A percentile compares a stretch with the other conserved stretches of the same genome.
Evolutionary conservation across 768 basidiomycete species (phyloP).

Genomic region (Boletus vermiculosoides): DNA sequence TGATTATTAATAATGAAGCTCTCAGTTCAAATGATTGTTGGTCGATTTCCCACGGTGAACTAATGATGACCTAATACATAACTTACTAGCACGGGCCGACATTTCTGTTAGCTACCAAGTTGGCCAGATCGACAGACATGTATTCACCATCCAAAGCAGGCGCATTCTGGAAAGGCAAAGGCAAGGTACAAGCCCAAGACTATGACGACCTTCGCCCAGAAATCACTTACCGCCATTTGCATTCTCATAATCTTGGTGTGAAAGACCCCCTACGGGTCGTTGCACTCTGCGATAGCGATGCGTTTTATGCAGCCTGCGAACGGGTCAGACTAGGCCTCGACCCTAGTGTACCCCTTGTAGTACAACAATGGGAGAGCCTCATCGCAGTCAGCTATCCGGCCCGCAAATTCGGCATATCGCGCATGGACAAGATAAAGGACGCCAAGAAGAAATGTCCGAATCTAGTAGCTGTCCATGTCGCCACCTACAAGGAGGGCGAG

Average conservation of each 20-base stretch:
- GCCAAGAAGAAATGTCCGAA: constrained; percentile 86
- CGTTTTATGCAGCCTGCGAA: constrained; percentile 84
- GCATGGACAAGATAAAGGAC: constrained; percentile 81
- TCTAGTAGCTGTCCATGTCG: constrained; percentile 85
- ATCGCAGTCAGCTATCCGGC: constrained; percentile 98
- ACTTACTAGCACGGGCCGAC: background rate
- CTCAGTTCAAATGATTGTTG: too few species aligned
- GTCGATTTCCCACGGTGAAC: background rate
- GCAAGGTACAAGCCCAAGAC: constrained; percentile 42
- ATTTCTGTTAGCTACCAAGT: background rate
- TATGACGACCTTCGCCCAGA: constrained; percentile 61
- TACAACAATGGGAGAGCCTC: constrained; percentile 82
- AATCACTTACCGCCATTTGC: constrained; percentile 79
- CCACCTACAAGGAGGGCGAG: constrained; percentile 90
- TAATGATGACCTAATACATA: background rate
- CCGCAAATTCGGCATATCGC: constrained; percentile 87
- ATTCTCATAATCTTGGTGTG: constrained; percentile 64
- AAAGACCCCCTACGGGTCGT: constrained; percentile 79
- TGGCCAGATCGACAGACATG: background rate
- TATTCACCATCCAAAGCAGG: constrained; percentile 24
- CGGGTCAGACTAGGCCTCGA: constrained; percentile 72
- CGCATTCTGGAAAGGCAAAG: constrained; percentile 55
- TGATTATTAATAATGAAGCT: too few species aligned
- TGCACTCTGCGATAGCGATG: constrained; percentile 89
- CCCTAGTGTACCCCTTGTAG: constrained; percentile 67